phyloP scores from a whole-genome alignment of 768 basidiomycete species.

The Saitozyma podzolica region DNA sequence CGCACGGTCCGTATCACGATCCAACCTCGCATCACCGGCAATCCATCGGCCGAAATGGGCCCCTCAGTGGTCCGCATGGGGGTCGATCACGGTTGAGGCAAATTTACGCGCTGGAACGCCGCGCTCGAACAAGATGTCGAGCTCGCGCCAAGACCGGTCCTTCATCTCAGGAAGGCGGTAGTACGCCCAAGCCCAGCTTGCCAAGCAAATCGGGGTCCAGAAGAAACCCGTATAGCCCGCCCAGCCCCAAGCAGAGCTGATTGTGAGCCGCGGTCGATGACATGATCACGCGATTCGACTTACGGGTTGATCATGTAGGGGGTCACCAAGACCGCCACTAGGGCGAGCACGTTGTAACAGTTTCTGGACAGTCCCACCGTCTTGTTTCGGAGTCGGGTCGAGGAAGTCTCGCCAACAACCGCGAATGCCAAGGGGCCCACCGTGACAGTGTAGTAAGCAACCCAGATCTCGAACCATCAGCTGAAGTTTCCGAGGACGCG shows the following conservation, averaged over 20 bases:
- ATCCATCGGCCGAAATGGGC: no score
- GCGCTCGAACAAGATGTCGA: constrained; percentile 9
- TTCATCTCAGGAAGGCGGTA: not conserved
- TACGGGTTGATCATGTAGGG: not conserved
- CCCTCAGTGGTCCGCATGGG: not conserved
- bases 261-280: not conserved
- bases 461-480: no score
- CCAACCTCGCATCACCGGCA: no score
- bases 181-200: not conserved
- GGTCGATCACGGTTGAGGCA: constrained; percentile 19
- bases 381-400: not conserved
- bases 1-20: no score
- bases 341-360: not conserved
- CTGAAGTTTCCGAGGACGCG: no score
- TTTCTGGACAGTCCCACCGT: not conserved
- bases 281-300: not conserved
- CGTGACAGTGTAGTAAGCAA: not conserved
- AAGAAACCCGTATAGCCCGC: constrained; percentile 9
- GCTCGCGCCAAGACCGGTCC: not conserved
- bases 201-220: not conserved
- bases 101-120: constrained; percentile 31
- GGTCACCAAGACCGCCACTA: not conserved
- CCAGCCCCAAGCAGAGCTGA: not conserved
- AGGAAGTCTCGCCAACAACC: not conserved
- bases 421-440: not conserved